A percentile compares a stretch with the other conserved stretches of the same genome.
phyloP scores from a whole-genome alignment of 2,329 filamentous ascomycete genomes.

The Pestalotiopsis sp. region DNA sequence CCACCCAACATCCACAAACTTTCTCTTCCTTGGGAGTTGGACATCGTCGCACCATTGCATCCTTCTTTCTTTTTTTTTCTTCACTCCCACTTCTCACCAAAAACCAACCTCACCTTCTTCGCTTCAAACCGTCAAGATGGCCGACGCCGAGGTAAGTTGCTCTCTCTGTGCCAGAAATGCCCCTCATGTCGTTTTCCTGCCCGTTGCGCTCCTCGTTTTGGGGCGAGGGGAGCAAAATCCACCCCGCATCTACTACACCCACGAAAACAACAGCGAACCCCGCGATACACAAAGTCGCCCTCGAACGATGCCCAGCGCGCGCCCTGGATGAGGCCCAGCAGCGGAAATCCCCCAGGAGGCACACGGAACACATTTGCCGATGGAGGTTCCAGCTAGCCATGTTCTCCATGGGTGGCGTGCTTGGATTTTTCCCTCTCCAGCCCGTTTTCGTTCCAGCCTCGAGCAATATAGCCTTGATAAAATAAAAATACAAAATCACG shows the following conservation, averaged over 20 bases:
- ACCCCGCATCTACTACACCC: constrained; percentile 30
- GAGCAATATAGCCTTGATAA: not conserved
- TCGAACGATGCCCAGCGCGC: not conserved
- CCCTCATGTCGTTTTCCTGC: not conserved
- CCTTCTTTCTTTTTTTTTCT: constrained; percentile 23
- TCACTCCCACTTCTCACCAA: constrained; percentile 14
- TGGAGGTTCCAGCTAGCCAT: not conserved
- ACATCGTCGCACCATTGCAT: constrained; percentile 23
- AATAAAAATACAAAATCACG: not conserved
- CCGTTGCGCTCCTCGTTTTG: not conserved
- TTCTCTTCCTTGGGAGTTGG: constrained; percentile 17
- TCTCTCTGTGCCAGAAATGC: not conserved
- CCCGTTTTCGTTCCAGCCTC: not conserved
- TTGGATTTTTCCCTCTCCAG: not conserved
- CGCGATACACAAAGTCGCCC: constrained; percentile 12
- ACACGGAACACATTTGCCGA: not conserved
- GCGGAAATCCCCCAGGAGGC: not conserved
- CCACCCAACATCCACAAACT: constrained; percentile 16
- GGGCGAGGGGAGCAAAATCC: constrained; percentile 18
- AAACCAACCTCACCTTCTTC: constrained; percentile 27
- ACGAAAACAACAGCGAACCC: constrained; percentile 13
- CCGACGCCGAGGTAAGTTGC: constrained; percentile 57
- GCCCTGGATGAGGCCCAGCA: not conserved
- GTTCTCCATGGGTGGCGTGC: not conserved
- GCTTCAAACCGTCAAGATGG: constrained; percentile 54